Evolutionary conservation across 1,284 basidiomycete genomes (phyloP), one percentile per base, ranked within the genome.

Genomic region (Fomitopsis palustris): DNA sequence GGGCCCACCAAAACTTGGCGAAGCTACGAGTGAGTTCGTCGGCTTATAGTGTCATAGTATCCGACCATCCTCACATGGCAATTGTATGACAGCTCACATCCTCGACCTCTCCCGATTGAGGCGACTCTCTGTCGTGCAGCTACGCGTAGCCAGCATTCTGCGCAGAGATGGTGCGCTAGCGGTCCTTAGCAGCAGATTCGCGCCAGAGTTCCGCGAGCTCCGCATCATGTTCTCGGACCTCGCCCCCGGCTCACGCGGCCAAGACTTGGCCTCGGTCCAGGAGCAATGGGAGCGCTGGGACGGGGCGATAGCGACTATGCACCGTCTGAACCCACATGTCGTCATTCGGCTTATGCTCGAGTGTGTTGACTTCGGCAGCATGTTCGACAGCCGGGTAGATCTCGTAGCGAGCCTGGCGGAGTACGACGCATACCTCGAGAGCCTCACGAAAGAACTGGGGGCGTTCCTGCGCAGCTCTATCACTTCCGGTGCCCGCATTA

Each of bases 171-270:
- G 31, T 4, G 49, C 31, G 25, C 21, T 33, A 31, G 49, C 8
- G n/a, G 19, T 52, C 19, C 49, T 52, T 3, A 16, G n/a, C 49
- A 52, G 49, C 33, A 52, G 21, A 6, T 52, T 52, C n/a, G 19
- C 49, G 3, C 49, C 49, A 5, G 33, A 37, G 12, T n/a, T 52
- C 17, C 49, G 33, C 31, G 49, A 52, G 25, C 49, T 52, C n/a
- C 33, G 49, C 49, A 52, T 52, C 17, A 52, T 37, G 31, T 52
- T 52, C 49, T 37, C 17, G n/a, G 49, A 52, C 49, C 49, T 52
- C 19, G 49, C 49, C 29, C 19, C 25, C 8, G 49, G 33, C n/a
- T 52, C 49, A 19, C 31, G 10, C 31, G 33, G 33, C 31, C 17
- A 52, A 9, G 49, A 52, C 29, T 31, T 52, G 16, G 31, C 31